phyloP scores from a whole-genome alignment of 495 filamentous ascomycete genomes.

The Neurospora sublineolata region DNA sequence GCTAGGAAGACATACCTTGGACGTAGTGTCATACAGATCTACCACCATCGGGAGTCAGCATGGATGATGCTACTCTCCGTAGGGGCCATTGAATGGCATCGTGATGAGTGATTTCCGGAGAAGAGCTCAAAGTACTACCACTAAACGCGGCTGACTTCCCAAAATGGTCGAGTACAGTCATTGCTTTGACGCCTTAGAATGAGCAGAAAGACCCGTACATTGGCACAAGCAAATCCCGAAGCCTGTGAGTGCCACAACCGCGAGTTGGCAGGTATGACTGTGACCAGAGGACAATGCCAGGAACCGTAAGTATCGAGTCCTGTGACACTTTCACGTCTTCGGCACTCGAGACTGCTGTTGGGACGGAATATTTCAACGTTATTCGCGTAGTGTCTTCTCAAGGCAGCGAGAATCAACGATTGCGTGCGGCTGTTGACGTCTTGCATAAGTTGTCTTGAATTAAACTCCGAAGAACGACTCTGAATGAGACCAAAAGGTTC shows the following conservation, averaged over 20 bases:
- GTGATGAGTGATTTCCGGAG: background rate
- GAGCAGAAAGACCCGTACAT: background rate
- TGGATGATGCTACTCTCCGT: background rate
- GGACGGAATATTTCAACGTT: fast-evolving
- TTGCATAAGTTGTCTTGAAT: background rate
- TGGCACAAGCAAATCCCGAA: background rate
- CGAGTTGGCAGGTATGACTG: background rate
- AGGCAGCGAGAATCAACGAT: background rate
- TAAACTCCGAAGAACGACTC: background rate
- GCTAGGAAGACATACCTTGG: background rate
- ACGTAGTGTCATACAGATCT: background rate
- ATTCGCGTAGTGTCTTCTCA: background rate
- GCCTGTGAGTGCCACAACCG: background rate
- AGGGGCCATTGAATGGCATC: background rate
- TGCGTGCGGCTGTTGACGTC: background rate
- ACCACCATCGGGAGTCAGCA: background rate
- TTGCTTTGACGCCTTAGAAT: background rate
- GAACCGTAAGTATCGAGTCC: background rate
- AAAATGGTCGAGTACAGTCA: background rate
- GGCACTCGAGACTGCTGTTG: background rate
- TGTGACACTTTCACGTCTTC: background rate
- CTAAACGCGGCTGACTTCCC: background rate
- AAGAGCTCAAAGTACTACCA: background rate
- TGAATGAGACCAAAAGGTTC: background rate
- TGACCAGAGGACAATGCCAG: background rate